Evolutionary conservation across 768 basidiomycete species (phyloP).

Genomic region (Pisolithus albus): DNA sequence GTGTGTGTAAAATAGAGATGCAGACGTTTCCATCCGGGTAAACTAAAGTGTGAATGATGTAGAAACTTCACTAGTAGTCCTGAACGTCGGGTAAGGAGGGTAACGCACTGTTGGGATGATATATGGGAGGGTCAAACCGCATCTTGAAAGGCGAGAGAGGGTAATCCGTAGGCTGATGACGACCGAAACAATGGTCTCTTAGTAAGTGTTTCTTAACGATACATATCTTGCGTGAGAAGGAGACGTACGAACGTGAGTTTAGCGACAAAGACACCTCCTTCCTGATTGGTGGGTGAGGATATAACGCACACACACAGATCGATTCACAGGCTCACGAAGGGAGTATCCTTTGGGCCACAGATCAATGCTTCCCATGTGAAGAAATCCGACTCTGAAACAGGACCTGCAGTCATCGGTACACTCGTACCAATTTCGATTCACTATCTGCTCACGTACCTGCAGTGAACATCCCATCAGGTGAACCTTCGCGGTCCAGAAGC

Average conservation of each 20-base stretch:
- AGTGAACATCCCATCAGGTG: slow-evolving; percentile 95
- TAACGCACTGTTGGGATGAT: slow-evolving; percentile 93
- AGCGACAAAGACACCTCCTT: slow-evolving; percentile 92
- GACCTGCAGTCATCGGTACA: slow-evolving; percentile 43
- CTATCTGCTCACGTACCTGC: slow-evolving; percentile 46
- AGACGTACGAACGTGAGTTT: slow-evolving; percentile 80
- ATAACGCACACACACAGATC: neutral
- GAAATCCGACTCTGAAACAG: slow-evolving; percentile 87
- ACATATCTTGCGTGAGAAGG: neutral
- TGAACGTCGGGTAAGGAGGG: neutral
- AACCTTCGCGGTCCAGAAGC: slow-evolving; percentile 37
- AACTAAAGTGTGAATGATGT: slow-evolving; percentile 42
- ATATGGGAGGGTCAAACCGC: slow-evolving; percentile 95
- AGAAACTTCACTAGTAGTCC: neutral
- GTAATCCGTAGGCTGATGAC: slow-evolving; percentile 76
- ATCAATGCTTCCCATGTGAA: slow-evolving; percentile 96
- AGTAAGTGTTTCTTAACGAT: no score
- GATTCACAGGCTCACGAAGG: slow-evolving; percentile 56
- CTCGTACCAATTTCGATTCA: neutral
- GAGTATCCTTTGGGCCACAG: slow-evolving; percentile 89
- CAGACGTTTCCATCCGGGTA: slow-evolving; percentile 96
- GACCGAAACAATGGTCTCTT: no score
- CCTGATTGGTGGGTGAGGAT: slow-evolving; percentile 37
- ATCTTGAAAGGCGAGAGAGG: slow-evolving; percentile 99
- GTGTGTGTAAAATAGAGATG: slow-evolving; percentile 95